Evolutionary conservation across 208 protist genomes (phyloP).

Genomic region (Borovskyia barvae): DNA sequence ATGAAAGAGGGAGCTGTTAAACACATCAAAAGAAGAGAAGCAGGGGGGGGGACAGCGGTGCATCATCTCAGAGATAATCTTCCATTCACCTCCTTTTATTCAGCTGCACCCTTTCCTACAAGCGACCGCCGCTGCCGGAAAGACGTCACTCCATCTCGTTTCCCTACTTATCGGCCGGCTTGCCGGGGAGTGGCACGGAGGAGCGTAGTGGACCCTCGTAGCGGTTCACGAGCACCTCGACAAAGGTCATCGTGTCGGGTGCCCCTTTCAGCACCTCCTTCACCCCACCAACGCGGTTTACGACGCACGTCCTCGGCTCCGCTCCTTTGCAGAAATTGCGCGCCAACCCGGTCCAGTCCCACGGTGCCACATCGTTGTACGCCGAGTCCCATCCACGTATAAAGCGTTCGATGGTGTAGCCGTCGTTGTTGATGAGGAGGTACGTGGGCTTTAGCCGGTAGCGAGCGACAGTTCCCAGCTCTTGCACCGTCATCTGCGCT

Average conservation of each 20-base stretch:
- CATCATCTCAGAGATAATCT: no score
- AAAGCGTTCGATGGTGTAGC: constrained; percentile 57
- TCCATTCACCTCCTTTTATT: no score
- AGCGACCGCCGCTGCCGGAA: no score
- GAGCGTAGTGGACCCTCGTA: constrained; percentile 42
- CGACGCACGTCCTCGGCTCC: constrained; percentile 20
- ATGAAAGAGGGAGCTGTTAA: no score
- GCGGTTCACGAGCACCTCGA: constrained; percentile 36
- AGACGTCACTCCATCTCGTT: no score
- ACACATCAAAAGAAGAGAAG: no score
- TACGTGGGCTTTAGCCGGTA: constrained; percentile 20
- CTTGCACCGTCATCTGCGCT: constrained; percentile 62
- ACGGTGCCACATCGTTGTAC: constrained; percentile 53
- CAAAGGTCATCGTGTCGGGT: constrained; percentile 28
- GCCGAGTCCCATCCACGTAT: constrained; percentile 35
- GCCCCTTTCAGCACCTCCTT: constrained; percentile 21
- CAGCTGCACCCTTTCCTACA: no score
- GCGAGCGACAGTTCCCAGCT: constrained; percentile 30
- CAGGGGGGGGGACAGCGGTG: no score
- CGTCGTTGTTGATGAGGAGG: constrained; percentile 53
- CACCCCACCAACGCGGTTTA: constrained; percentile 24
- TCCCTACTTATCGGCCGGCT: constrained; percentile 11
- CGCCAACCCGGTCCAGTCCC: constrained; percentile 38
- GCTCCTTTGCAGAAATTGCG: constrained; percentile 16
- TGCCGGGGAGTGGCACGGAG: constrained; percentile 28